These are phyloP conservation scores for Acidomyces sp. DNA, from an alignment of 495 filamentous ascomycete species.

Conservation along the genomic window DNA sequence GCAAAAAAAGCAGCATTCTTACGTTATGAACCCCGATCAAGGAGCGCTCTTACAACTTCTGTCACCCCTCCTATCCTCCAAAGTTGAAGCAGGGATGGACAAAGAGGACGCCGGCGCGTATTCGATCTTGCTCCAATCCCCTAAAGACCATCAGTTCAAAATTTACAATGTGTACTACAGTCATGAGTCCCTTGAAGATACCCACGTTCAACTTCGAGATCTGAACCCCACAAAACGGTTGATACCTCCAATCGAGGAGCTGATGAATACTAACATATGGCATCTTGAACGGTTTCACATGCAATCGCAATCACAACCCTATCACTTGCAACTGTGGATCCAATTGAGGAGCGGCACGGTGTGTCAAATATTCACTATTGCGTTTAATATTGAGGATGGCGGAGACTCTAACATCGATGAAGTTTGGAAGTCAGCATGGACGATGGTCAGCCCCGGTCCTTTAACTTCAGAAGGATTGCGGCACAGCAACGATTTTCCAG, in stretches of 20 bases:
- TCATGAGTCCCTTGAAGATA: conserved; percentile 43
- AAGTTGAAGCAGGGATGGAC: neutral
- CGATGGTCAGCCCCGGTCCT: conserved; percentile 40
- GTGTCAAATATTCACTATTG: conserved; percentile 53
- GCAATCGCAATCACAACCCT: conserved; percentile 38
- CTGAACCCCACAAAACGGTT: conserved; percentile 49
- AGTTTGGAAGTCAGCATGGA: conserved; percentile 62
- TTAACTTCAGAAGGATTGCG: conserved; percentile 22
- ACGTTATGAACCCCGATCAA: conserved; percentile 65
- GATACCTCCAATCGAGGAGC: conserved; percentile 52
- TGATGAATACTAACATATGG: conserved; percentile 45
- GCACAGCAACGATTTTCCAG: conserved; percentile 20
- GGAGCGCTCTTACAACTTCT: conserved; percentile 54
- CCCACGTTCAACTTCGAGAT: conserved; percentile 41
- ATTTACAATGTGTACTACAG: conserved; percentile 72
- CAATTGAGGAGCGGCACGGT: conserved; percentile 68
- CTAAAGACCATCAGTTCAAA: conserved; percentile 80
- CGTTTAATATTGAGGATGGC: conserved; percentile 29
- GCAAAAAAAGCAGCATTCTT: conserved; percentile 45
- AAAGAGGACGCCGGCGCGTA: conserved; percentile 53
- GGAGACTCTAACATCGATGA: conserved; percentile 26
- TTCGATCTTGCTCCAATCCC: conserved; percentile 72
- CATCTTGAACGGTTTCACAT: conserved; percentile 81
- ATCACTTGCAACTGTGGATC: conserved; percentile 61
- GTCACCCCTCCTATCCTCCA: conserved; percentile 13